Evolutionary conservation across 768 basidiomycete species (phyloP).

Genomic region (Gymnopilus junonius): DNA sequence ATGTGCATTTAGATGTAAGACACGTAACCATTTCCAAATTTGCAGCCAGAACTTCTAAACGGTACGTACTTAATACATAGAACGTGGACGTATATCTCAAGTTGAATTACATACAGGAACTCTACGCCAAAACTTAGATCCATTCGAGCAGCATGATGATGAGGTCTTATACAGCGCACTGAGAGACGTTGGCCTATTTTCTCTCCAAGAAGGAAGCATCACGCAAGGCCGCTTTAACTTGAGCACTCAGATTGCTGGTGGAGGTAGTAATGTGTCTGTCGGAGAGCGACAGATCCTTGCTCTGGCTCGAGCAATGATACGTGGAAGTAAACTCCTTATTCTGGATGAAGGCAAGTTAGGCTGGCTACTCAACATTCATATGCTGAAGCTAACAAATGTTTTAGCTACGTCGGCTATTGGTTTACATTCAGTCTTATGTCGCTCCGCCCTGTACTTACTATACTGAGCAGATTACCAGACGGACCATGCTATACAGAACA

Average conservation of each 20-base stretch:
- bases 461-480: conserved; percentile 52
- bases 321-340: conserved; percentile 59
- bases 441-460: not conserved
- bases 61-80: conserved; percentile 8
- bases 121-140: conserved; percentile 65
- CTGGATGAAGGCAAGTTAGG: conserved; percentile 55
- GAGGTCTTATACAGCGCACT: conserved; percentile 38
- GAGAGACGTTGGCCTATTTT: conserved; percentile 40
- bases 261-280: conserved; percentile 72
- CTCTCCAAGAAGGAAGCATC: conserved; percentile 43
- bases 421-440: conserved; percentile 20
- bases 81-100: not conserved
- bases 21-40: not conserved
- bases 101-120: conserved; percentile 38
- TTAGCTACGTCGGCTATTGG: conserved; percentile 52
- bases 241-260: conserved; percentile 47
- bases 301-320: conserved; percentile 61
- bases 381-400: conserved; percentile 6
- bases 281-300: conserved; percentile 76
- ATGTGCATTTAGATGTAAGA: conserved; percentile 32
- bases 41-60: conserved; percentile 35
- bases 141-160: conserved; percentile 60
- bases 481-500: conserved; percentile 69
- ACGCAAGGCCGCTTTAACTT: conserved; percentile 47
- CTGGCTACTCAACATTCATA: not conserved